Evolutionary conservation across 805 yeast genomes (phyloP), one percentile per base, ranked within the genome.

Genomic region (Starmerella stigmatis): DNA sequence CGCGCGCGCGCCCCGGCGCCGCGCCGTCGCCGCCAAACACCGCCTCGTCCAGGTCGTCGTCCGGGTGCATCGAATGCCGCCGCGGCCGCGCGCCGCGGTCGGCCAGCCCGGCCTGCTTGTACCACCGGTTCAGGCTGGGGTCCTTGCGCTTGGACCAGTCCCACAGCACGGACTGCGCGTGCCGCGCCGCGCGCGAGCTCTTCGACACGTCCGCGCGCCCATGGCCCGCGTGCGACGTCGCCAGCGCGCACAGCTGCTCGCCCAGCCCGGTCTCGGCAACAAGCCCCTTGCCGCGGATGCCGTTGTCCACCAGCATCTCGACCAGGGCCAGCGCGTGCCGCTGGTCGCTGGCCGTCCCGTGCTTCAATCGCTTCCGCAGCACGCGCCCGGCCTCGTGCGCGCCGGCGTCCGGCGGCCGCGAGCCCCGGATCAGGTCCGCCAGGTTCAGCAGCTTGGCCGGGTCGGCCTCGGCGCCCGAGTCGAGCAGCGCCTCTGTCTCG

Each of bases 351-450:
- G 64, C 59, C 2, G 70, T 58, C n/a, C 96, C 97, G 59, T 89
- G 82, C 64, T 94, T 92, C 59, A 92, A 66, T 57, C 79, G 78
- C 69, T 92, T 92, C 41, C 98, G 73, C 19, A 92, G 66, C 1
- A 95, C 94, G 34, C 97, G 70, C 0, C 96, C 96, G 2, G 94
- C 89, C 61, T 92, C 99, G 27, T 69, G 62, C 41, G 79, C 68
- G 6, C 79, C 71, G 11, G 64, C 47, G 10, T 28, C 36, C 15
- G 40, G 26, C 7, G 62, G 57, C 23, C 37, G 25, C 27, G 69
- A 67, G 22, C 67, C 53, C 39, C 60, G 62, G 43, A 75, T 71
- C 21, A 78, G 69, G 38, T 79, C 78, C 28, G 81, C 54, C 38
- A 82, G 66, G 49, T 76, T 81, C 13, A 76, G 68, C 34, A 82